Evolutionary conservation across 257 asterid genomes (phyloP), one percentile per base, ranked within the genome.

Genomic region (Marsdenia floribunda): DNA sequence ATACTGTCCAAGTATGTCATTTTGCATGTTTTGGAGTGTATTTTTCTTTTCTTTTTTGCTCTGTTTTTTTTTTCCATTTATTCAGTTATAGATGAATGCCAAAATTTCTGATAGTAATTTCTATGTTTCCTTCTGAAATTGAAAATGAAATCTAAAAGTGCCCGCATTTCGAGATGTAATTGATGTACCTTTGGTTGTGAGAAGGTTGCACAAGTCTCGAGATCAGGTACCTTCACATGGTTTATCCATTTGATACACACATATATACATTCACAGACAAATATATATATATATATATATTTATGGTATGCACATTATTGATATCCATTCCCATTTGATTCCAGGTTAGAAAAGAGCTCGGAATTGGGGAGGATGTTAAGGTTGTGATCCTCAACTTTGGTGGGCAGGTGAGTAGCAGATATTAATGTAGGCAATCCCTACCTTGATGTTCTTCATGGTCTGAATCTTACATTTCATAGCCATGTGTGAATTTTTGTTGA

Each of bases 151-250:
- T 57, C 58, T 87, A 87, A 63, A 49, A 77, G 99, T 95, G 99
- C 99, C 97, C 65, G 99, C 99, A 84, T 95, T 92, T 78, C 97
- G 98, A 47, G 99, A 95, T 84, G 91, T 90, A 74, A 80, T 90
- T 84, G 99, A 95, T 70, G 96, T 95, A 73, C 98, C 99, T 67
- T 86, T 95, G 86, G 99, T 95, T 2, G 99, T 95, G 74, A 90
- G 98, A 81, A 90, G 98, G 81, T 79, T 90, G 85, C 98, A 92
- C 91, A 92, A 80, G 83, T 66, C 91, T 53, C 90, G 91, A n/a
- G 86, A 78, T 76, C 94, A 90, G 97, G 99, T 88, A 84, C 68
- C 1, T 37, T 67, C 74, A 42, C 47, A 72, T 35, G 68, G 24
- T 73, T 70, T n/a, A 47, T 15, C 44, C 4, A 5, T 69, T 40